Evolutionary conservation across 1,139 yeast genomes (phyloP).

Genomic region (Kodamaea anthophila): DNA sequence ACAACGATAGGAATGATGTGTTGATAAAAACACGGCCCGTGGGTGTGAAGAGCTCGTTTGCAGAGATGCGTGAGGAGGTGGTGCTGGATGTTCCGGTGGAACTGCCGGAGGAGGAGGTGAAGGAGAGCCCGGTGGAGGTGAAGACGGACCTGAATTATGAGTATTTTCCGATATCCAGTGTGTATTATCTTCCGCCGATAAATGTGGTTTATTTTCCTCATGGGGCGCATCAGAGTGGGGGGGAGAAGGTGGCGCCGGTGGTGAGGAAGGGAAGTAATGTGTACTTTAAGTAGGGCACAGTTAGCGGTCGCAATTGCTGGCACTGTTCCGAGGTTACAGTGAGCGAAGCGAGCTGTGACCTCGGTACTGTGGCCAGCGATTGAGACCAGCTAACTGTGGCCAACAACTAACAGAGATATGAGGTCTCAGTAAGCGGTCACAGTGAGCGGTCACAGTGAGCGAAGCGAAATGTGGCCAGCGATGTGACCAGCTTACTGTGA

Average conservation of each 20-base stretch:
- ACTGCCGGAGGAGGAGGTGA: constrained; percentile 3
- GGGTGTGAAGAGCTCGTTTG: constrained; percentile 12
- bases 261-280: constrained; percentile 14
- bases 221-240: constrained; percentile 41
- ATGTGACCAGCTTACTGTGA: background rate
- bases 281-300: constrained; percentile 11
- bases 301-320: too few species aligned
- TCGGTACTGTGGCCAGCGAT: background rate
- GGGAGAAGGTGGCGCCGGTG: constrained; percentile 6
- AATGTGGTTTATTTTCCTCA: constrained; percentile 58
- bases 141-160: constrained; percentile 26
- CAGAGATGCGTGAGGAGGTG: constrained; percentile 6
- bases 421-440: too few species aligned
- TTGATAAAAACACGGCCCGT: constrained; percentile 21
- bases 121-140: constrained; percentile 3
- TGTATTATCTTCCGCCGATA: constrained; percentile 54
- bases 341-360: background rate
- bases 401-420: too few species aligned
- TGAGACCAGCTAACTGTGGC: background rate
- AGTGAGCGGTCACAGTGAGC: too few species aligned
- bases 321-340: too few species aligned
- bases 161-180: constrained; percentile 51
- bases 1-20: constrained; percentile 50
- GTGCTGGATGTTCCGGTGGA: constrained; percentile 6
- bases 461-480: background rate